Conservation (phyloP, 345 rosid genomes). For the Noccaea bulbosa region DNA sequence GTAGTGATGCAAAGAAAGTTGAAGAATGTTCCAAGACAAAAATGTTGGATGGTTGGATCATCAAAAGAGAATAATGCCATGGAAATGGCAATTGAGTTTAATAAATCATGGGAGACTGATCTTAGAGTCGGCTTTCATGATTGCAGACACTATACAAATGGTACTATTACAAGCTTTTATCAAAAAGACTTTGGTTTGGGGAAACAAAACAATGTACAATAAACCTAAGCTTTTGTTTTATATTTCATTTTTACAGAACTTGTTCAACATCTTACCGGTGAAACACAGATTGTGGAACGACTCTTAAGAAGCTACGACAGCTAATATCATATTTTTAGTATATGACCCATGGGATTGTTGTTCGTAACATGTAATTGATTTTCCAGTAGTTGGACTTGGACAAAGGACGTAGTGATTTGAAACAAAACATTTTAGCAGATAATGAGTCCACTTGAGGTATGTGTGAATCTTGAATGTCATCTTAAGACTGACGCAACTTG, state of each 20-base stretch:
- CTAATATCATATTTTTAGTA: not conserved
- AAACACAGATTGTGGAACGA: constrained; percentile 54
- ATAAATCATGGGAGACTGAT: constrained; percentile 59
- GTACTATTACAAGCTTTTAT: constrained; percentile 38
- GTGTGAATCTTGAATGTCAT: no score
- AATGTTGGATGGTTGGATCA: constrained; percentile 81
- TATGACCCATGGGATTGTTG: no score
- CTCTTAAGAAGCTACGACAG: constrained; percentile 39
- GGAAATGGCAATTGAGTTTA: constrained; percentile 57
- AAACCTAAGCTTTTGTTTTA: not conserved
- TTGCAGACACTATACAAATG: constrained; percentile 75
- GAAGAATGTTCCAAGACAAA: constrained; percentile 58
- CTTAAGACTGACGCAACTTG: no score
- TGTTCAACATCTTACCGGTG: constrained; percentile 78
- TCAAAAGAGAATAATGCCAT: constrained; percentile 50
- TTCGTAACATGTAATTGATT: no score
- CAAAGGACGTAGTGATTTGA: no score
- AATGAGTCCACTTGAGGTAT: no score
- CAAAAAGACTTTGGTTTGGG: not conserved
- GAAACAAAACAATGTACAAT: no score
- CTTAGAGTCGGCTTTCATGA: constrained; percentile 73
- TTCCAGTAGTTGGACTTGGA: no score
- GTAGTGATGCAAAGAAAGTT: constrained; percentile 55
- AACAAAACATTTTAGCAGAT: no score
- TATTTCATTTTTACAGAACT: constrained; percentile 50